Evolutionary conservation across 768 basidiomycete species (phyloP).

Genomic region (Lactifluus pinguis): DNA sequence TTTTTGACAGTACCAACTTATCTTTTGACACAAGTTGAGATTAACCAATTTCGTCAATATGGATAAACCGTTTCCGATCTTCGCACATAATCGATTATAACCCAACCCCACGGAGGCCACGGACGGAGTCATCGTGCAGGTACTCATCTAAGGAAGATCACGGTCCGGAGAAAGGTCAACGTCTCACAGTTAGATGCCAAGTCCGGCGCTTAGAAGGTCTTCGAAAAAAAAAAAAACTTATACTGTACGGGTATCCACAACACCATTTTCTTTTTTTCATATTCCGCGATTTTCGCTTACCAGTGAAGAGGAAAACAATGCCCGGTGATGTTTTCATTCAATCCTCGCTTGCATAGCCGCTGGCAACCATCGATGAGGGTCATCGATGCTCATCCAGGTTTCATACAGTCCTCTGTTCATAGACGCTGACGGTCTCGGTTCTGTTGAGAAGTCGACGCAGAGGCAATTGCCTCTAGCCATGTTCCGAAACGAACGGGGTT

Average conservation of each 20-base stretch:
- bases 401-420: not conserved
- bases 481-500: constrained; percentile 16
- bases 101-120: not conserved
- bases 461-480: not conserved
- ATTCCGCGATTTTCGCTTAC: constrained; percentile 6
- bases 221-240: not conserved
- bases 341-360: not conserved
- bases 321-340: not conserved
- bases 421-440: not conserved
- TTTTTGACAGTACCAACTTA: not conserved
- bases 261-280: not conserved
- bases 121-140: not conserved
- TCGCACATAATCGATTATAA: not conserved
- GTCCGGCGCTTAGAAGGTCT: not conserved
- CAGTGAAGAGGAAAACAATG: not conserved
- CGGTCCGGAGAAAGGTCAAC: not conserved
- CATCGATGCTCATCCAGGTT: not conserved
- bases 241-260: not conserved
- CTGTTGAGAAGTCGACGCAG: constrained; percentile 3
- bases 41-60: not conserved
- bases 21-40: not conserved
- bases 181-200: not conserved
- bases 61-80: constrained; percentile 9
- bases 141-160: constrained; percentile 4
- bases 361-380: not conserved